Conservation (phyloP, 768 basidiomycete genomes). For the Boletus rubropictus region DNA sequence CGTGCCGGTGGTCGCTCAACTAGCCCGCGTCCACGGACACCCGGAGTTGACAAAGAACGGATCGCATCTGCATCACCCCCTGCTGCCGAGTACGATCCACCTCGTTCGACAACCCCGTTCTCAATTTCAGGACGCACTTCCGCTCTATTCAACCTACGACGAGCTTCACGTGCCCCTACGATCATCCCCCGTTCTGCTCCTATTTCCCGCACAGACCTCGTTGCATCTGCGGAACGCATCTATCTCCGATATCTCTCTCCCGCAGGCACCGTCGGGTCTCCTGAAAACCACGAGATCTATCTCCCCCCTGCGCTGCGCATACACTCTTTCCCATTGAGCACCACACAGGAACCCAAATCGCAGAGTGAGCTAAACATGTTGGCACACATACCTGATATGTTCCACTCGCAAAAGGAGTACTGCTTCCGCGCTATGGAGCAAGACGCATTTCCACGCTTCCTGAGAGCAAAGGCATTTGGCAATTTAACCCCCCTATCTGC, state of each 20-base stretch:
- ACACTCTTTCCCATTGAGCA: slow-evolving; percentile 81
- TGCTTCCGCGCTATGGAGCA: slow-evolving; percentile 96
- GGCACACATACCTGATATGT: slow-evolving; percentile 94
- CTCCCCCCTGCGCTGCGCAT: slow-evolving; percentile 90
- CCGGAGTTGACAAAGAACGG: slow-evolving; percentile 30
- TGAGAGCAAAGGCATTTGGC: slow-evolving; percentile 95
- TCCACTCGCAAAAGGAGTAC: slow-evolving; percentile 95
- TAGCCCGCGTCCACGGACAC: slow-evolving; percentile 50
- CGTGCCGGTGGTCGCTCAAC: slow-evolving; percentile 51
- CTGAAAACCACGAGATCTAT: slow-evolving; percentile 96
- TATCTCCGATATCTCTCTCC: slow-evolving; percentile 91
- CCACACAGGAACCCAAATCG: slow-evolving; percentile 63
- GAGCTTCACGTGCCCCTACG: slow-evolving; percentile 86
- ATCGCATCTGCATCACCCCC: slow-evolving; percentile 43
- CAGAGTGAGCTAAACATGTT: slow-evolving; percentile 63
- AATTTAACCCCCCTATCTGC: slow-evolving; percentile 91
- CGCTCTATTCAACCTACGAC: slow-evolving; percentile 67
- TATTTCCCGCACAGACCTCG: slow-evolving; percentile 83
- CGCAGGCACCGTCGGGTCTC: slow-evolving; percentile 65
- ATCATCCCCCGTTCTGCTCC: slow-evolving; percentile 89
- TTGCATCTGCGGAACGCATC: slow-evolving; percentile 93
- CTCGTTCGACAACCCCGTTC: slow-evolving; percentile 77
- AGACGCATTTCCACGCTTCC: slow-evolving; percentile 89
- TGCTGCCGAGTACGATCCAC: slow-evolving; percentile 42
- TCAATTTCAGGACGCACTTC: slow-evolving; percentile 71